Conservation (phyloP, 768 basidiomycete species). For the Lentinula guzmanii region DNA sequence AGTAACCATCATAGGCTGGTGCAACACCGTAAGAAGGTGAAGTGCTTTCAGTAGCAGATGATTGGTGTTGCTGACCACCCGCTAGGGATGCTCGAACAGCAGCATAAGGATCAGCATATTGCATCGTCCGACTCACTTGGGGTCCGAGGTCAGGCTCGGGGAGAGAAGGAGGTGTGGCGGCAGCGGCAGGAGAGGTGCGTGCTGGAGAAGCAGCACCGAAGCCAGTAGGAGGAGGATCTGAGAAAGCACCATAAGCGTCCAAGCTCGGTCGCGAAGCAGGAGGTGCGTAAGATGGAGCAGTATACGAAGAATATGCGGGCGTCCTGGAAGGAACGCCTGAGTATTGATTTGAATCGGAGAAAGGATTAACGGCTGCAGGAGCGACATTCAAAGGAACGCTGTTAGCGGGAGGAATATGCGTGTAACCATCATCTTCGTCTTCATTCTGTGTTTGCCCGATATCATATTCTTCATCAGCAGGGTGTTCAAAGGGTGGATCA, state of each 20-base stretch:
- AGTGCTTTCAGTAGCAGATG: not conserved
- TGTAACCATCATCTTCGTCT: conserved; percentile 55
- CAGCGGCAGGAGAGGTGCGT: conserved; percentile 10
- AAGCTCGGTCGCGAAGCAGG: conserved; percentile 53
- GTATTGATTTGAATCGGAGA: conserved; percentile 50
- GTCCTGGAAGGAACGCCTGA: conserved; percentile 27
- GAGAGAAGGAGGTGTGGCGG: conserved; percentile 27
- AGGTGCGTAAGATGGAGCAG: conserved; percentile 18
- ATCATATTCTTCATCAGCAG: conserved; percentile 28
- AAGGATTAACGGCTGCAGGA: conserved; percentile 31
- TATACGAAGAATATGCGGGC: conserved; percentile 17
- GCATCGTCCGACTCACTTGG: conserved; percentile 85
- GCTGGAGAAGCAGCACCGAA: conserved; percentile 38
- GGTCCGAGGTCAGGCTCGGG: conserved; percentile 42
- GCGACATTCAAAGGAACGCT: conserved; percentile 16
- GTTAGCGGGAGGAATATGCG: conserved; percentile 37
- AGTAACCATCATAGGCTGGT: conserved; percentile 1
- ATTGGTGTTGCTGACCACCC: conserved; percentile 15
- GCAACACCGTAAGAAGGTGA: not conserved
- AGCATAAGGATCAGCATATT: conserved; percentile 86
- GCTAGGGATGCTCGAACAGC: conserved; percentile 63
- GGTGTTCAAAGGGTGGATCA: conserved; percentile 75
- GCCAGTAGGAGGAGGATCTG: conserved; percentile 77
- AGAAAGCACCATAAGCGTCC: conserved; percentile 89
- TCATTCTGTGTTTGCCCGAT: conserved; percentile 46